Base-by-base conservation (phyloP, 208 protist genomes). In the Novymonas esmeraldas region DNA sequence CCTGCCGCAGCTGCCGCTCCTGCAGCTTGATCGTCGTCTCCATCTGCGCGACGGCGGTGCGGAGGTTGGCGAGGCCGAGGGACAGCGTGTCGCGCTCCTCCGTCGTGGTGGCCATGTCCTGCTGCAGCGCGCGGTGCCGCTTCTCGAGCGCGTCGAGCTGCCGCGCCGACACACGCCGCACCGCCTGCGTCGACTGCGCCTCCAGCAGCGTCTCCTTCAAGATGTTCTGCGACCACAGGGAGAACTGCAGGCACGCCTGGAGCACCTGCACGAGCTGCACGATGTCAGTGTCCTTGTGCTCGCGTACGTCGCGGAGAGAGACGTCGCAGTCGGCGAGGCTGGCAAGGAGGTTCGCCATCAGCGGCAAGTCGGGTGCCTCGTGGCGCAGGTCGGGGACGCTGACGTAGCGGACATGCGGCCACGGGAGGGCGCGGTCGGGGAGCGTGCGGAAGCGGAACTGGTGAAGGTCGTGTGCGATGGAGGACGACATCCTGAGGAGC, bases 211-310 rank as follows among this genome's bases (percentile, higher is more conserved):
- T 77, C 41, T 79, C 80, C 64, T 89, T 85, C 46, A 96, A 63
- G 9, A 96, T 64, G 4, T 78, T 75, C 71, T 94, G 91, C n/a
- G 91, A 94, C 79, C 81, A 89, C 39, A 96, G 74, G 3, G 81
- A 45, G 48, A 96, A 96, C 78, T 96, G 91, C 39, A 96, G 71
- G 18, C 75, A 62, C 5, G 79, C 64, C 63, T 96, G 91, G 49
- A 93, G 54, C 9, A 86, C 75, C 45, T 80, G 70, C 0, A 87
- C 33, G 5, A 93, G 80, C 67, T 94, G 91, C 34, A 85, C 49
- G 7, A 91, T n/a, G 62, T 95, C 90, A 16, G 75, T 63, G 38
- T 73, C 77, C 46, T 69, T 82, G 29, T 74, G 76, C 31, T 74
- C 57, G 14, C 66, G 75, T 6, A 87, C 54, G 14, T 73, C 66